phyloP scores from a whole-genome alignment of 495 filamentous ascomycete genomes.

The Amorphotheca resinae region DNA sequence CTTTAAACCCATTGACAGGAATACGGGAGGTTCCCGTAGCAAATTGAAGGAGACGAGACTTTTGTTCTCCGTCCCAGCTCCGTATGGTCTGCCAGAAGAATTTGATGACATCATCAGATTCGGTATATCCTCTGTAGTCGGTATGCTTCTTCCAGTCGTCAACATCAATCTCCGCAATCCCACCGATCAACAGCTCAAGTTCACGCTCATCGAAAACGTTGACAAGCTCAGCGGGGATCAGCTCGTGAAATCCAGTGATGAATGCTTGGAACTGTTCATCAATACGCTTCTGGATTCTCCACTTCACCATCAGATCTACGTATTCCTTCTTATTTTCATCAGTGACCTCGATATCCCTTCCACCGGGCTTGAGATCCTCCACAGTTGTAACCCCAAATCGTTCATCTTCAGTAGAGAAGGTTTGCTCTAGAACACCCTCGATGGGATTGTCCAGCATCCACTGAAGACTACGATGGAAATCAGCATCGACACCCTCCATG shows the following conservation, averaged over 20 bases:
- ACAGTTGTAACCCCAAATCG: conserved; percentile 87
- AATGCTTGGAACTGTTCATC: conserved; percentile 98
- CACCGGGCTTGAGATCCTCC: conserved; percentile 84
- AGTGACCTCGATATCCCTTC: conserved; percentile 85
- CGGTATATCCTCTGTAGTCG: conserved; percentile 99
- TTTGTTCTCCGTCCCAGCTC: conserved; percentile 96
- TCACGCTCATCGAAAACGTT: conserved; percentile 99
- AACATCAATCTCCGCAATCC: conserved; percentile 98
- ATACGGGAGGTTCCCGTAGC: conserved; percentile 96
- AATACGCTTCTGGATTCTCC: conserved; percentile 97
- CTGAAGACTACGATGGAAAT: conserved; percentile 86
- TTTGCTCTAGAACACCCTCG: conserved; percentile 75
- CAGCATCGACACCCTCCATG: conserved; percentile 98
- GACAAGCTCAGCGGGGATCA: conserved; percentile 91
- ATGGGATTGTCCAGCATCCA: conserved; percentile 99
- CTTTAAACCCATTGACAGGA: conserved; percentile 99
- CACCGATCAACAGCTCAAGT: conserved; percentile 89
- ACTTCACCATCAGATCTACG: conserved; percentile 93
- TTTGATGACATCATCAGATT: conserved; percentile 89
- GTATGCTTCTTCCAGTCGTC: conserved; percentile 99
- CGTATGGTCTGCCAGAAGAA: conserved; percentile 98
- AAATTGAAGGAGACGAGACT: conserved; percentile 91
- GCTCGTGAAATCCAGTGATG: conserved; percentile 91
- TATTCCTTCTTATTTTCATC: conserved; percentile 96
- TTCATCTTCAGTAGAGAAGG: conserved; percentile 94